Conservation (phyloP, 2,329 filamentous ascomycete genomes). For the Colletotrichum nymphaeae region DNA sequence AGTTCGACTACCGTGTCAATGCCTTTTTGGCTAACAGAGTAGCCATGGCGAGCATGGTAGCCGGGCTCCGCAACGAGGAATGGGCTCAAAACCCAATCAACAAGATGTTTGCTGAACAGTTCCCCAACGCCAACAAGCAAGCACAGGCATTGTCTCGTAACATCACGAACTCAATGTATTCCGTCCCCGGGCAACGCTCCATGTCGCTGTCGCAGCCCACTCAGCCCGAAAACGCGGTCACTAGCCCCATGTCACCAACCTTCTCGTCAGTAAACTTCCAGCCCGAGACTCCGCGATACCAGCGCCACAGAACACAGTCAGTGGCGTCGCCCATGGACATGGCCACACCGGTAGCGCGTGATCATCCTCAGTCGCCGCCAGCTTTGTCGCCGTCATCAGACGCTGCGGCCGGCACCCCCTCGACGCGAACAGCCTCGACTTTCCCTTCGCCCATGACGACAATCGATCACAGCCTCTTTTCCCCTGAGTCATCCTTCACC, state of each 20-base stretch:
- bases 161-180: slow-evolving; percentile 35
- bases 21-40: slow-evolving; percentile 56
- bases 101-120: slow-evolving; percentile 57
- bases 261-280: slow-evolving; percentile 33
- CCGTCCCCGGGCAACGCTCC: background rate
- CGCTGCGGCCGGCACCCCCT: slow-evolving; percentile 20
- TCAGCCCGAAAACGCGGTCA: background rate
- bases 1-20: slow-evolving; percentile 72
- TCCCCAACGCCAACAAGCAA: slow-evolving; percentile 51
- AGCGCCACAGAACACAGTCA: slow-evolving; percentile 14
- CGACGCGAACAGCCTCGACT: slow-evolving; percentile 39
- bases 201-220: slow-evolving; percentile 5
- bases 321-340: slow-evolving; percentile 36
- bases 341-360: slow-evolving; percentile 21
- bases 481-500: slow-evolving; percentile 52
- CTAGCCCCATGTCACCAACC: slow-evolving; percentile 20
- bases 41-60: slow-evolving; percentile 55
- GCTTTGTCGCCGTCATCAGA: slow-evolving; percentile 43
- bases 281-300: slow-evolving; percentile 37
- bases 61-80: slow-evolving; percentile 46
- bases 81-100: slow-evolving; percentile 60
- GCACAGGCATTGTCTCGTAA: slow-evolving; percentile 40
- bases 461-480: slow-evolving; percentile 40
- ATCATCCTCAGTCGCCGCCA: slow-evolving; percentile 41
- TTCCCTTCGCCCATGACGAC: slow-evolving; percentile 37